Percentiles rank a stretch among this genome's conserved stretches.
Evolutionary conservation across 2,329 filamentous ascomycete genomes (phyloP).

Genomic region (Rosellinia necatrix): DNA sequence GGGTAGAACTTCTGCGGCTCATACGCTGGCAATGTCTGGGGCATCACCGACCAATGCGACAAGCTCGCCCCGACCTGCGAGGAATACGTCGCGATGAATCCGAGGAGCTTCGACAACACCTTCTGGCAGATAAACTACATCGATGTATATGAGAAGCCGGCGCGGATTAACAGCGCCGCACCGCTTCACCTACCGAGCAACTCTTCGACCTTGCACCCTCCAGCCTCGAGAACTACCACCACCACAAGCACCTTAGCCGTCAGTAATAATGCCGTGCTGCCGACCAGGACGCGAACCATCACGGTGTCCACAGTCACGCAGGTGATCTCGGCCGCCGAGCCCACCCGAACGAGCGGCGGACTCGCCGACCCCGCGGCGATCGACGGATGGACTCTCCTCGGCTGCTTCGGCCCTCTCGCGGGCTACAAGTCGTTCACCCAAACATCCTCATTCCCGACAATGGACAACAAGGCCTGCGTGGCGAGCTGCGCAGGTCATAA

Average conservation of each 20-base stretch:
- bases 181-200: constrained; percentile 16
- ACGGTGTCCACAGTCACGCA: constrained; percentile 31
- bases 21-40: constrained; percentile 64
- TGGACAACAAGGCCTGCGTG: constrained; percentile 49
- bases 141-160: constrained; percentile 48
- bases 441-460: constrained; percentile 38
- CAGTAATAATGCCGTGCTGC: constrained; percentile 12
- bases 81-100: constrained; percentile 53
- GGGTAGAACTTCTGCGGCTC: constrained; percentile 73
- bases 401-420: constrained; percentile 48
- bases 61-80: constrained; percentile 49
- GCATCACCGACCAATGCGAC: constrained; percentile 45
- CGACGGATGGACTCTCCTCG: constrained; percentile 33
- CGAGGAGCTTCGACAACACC: constrained; percentile 47
- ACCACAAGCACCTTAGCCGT: constrained; percentile 10
- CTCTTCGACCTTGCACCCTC: constrained; percentile 9
- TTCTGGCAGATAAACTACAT: constrained; percentile 62
- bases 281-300: constrained; percentile 36
- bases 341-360: constrained; percentile 27
- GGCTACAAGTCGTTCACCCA: constrained; percentile 45
- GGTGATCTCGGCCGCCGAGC: constrained; percentile 27
- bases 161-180: constrained; percentile 10
- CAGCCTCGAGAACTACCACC: constrained; percentile 14
- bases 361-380: constrained; percentile 27
- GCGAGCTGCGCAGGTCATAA: constrained; percentile 42